Conservation (phyloP, 2,329 filamentous ascomycete species). For the Coniochaeta sp. region DNA sequence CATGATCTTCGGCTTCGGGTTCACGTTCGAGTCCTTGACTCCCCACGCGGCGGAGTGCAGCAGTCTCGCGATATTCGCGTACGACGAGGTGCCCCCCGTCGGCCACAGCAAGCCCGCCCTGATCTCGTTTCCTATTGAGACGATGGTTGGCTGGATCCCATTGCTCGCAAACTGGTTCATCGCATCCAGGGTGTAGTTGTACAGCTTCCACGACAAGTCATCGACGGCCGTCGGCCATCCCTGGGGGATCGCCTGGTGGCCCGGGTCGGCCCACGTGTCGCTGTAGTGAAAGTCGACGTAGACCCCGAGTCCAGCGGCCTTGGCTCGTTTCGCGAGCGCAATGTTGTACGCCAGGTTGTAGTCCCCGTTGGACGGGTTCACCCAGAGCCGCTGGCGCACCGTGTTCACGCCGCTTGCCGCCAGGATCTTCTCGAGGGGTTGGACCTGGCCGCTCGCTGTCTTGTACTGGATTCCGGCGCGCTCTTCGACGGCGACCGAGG, state of each 20-base stretch:
- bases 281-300: slow-evolving; percentile 26
- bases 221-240: slow-evolving; percentile 57
- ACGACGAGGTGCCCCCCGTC: slow-evolving; percentile 46
- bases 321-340: slow-evolving; percentile 56
- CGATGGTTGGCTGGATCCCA: slow-evolving; percentile 49
- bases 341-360: slow-evolving; percentile 68
- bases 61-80: slow-evolving; percentile 54
- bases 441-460: slow-evolving; percentile 39
- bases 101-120: slow-evolving; percentile 60
- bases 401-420: slow-evolving; percentile 58
- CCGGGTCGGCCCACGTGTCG: slow-evolving; percentile 55
- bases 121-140: slow-evolving; percentile 71
- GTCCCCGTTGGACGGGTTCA: slow-evolving; percentile 55
- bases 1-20: slow-evolving; percentile 59
- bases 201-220: slow-evolving; percentile 52
- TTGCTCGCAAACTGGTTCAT: slow-evolving; percentile 52
- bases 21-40: slow-evolving; percentile 54
- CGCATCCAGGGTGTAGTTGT: slow-evolving; percentile 60
- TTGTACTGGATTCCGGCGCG: slow-evolving; percentile 54
- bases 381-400: slow-evolving; percentile 65
- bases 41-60: slow-evolving; percentile 58
- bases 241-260: slow-evolving; percentile 52
- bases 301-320: slow-evolving; percentile 53
- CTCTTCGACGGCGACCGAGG: slow-evolving; percentile 59
- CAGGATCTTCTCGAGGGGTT: slow-evolving; percentile 57